A percentile compares a stretch with the other conserved stretches of the same genome.
Conservation (phyloP, 192 early-diverging fungal genomes). For the Jimgerdemannia lactiflua region DNA sequence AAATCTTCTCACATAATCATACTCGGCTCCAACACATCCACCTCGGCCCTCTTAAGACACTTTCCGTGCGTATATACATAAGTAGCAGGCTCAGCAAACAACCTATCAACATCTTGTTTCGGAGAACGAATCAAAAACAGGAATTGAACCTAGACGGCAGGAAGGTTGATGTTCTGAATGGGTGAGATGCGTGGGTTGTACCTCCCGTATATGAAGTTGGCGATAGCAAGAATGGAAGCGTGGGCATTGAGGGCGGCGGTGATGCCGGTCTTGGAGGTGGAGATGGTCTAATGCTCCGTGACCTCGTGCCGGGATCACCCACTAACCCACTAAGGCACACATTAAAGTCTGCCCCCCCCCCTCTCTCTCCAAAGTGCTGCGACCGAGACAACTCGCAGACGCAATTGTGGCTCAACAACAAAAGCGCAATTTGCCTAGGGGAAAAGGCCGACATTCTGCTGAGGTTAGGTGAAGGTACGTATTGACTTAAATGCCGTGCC, state of each 20-base stretch:
- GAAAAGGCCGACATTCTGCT: too few species aligned
- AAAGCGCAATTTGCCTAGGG: too few species aligned
- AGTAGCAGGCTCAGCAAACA: conserved; percentile 90
- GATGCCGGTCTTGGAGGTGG: conserved; percentile 97
- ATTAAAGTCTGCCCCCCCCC: too few species aligned
- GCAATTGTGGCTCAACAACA: too few species aligned
- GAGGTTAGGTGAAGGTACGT: too few species aligned
- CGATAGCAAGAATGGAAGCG: conserved; percentile 90
- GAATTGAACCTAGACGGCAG: conserved; percentile 96
- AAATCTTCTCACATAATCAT: conserved; percentile 62
- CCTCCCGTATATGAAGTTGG: conserved; percentile 94
- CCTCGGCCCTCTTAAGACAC: conserved; percentile 62
- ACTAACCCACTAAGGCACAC: too few species aligned
- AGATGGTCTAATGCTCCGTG: conserved; percentile 99
- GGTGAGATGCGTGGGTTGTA: conserved; percentile 89
- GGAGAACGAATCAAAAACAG: conserved; percentile 87
- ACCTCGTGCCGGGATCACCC: conserved; percentile 95
- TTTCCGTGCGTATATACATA: conserved; percentile 79
- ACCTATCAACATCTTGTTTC: conserved; percentile 82
- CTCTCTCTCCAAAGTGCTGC: too few species aligned
- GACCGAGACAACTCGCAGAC: too few species aligned
- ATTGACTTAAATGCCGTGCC: too few species aligned
- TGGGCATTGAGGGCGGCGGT: conserved; percentile 97
- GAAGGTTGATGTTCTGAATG: conserved; percentile 93
- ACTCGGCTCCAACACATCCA: conserved; percentile 62